A percentile compares a stretch with the other conserved stretches of the same genome.
These are phyloP conservation scores for Geosmithia flava DNA, from an alignment of 2,329 filamentous ascomycete genomes.

Conservation along the genomic window DNA sequence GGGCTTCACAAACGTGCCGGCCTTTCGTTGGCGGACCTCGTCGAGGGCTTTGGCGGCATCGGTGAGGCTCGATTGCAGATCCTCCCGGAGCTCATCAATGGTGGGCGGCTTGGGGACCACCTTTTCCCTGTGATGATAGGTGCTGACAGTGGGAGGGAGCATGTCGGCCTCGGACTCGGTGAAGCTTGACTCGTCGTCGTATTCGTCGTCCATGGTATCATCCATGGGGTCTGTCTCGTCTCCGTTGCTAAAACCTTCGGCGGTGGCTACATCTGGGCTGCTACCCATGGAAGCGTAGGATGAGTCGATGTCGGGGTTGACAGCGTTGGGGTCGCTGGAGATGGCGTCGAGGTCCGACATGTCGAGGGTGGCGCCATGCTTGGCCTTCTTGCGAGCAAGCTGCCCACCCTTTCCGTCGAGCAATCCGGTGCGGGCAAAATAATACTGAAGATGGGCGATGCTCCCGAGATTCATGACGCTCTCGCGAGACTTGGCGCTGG, in stretches of 20 bases:
- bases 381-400: slow-evolving; percentile 59
- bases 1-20: slow-evolving; percentile 13
- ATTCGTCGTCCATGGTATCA: slow-evolving; percentile 32
- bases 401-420: slow-evolving; percentile 89
- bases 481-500: slow-evolving; percentile 79
- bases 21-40: slow-evolving; percentile 35
- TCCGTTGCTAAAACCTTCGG: slow-evolving; percentile 8
- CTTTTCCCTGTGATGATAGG: slow-evolving; percentile 78
- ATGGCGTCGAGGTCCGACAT: slow-evolving; percentile 35
- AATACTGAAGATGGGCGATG: slow-evolving; percentile 95
- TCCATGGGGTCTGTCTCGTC: slow-evolving; percentile 16
- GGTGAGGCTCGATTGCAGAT: slow-evolving; percentile 54
- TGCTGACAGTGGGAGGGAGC: slow-evolving; percentile 94
- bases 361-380: slow-evolving; percentile 45
- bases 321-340: slow-evolving; percentile 20
- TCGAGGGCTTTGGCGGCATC: slow-evolving; percentile 57
- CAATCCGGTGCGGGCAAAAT: slow-evolving; percentile 89
- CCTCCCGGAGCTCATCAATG: slow-evolving; percentile 59
- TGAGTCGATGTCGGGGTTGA: slow-evolving; percentile 40
- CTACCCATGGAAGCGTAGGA: slow-evolving; percentile 47
- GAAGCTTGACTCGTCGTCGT: slow-evolving; percentile 39
- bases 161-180: slow-evolving; percentile 61
- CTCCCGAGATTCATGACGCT: slow-evolving; percentile 94
- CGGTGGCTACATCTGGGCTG: slow-evolving; percentile 40
- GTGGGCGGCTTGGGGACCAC: slow-evolving; percentile 76